Base-by-base conservation (phyloP, 2,329 filamentous ascomycete species). In the Neofusicoccum kwambonambiense region DNA sequence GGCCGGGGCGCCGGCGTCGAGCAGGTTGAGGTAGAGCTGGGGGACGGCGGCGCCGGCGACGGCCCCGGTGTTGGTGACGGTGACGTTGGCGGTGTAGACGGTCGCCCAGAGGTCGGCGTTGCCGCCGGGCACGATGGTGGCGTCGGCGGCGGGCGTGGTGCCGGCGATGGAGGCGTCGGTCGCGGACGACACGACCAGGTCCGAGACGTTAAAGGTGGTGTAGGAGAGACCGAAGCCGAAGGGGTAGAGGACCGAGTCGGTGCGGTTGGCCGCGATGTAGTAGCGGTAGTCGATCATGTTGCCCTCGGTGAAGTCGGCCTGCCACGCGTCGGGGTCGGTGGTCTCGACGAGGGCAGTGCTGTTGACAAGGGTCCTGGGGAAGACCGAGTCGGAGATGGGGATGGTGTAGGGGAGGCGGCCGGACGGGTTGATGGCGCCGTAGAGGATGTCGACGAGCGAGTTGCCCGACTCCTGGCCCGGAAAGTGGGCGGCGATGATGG, bases 11-110 rank as follows among this genome's bases (percentile, higher is more conserved):
- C 63, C 63, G 2, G 63, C 63, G 27, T 35, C 54, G 19, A 77
- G 77, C 37, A 77, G 79, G 77, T 73, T 82, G n/a, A 87, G 72
- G 70, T 88, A 88, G 0, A 88, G 75, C 73, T 88, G 86, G 2
- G 83, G 76, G 0, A 87, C 82, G 9, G 82, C 78, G 2, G 80
- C 80, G 31, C 84, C 85, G 22, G 74, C 72, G 1, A 79, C 71
- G 5, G 69, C 66, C 15, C 86, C 86, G 0, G 80, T 83, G 76
- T 88, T 88, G 41, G 74, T 75, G 6, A 88, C 70, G 1, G 77
- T 74, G 2, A 82, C 79, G 2, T 77, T 77, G 12, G 85, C 79
- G 45, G 74, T 82, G 66, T 78, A 60, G 31, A 58, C 39, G 5
- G 75, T 76, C 7, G 82, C 79, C 80, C 82, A 88, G 27, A 88